Evolutionary conservation across 2,329 filamentous ascomycete genomes (phyloP), one percentile per base, ranked within the genome.

Genomic region (Trichoderma koningii): DNA sequence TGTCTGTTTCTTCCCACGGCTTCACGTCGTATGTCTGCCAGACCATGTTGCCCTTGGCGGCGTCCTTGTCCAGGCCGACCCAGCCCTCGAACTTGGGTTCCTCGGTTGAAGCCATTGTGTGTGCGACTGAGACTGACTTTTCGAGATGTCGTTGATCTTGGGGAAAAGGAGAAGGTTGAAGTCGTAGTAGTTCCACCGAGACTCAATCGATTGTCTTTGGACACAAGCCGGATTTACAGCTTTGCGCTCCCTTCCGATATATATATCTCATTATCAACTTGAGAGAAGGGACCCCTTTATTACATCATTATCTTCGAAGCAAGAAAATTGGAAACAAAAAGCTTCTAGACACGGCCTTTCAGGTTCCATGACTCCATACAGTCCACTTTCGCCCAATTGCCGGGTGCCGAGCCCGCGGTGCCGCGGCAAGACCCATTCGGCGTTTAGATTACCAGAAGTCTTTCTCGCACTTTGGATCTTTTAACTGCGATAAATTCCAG

Each of bases 1-100:
- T 63, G 41, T 63, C 59, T 45, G 59, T 63, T 7, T 63, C 59
- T n/a, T 63, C 59, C 59, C 59, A 63, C 1, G 59, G 59, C 59
- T 63, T 63, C 1, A 42, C 47, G 5, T 63, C 59, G 7, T 55
- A 63, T 2, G 17, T 19, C n/a, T 63, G 38, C 59, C 59, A 63
- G 50, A 63, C 59, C 59, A 63, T 63, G 17, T 52, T 63, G 50
- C 59, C 59, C 26, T 63, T 23, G 26, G 19, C 59, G 7, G 59
- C 19, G 1, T 28, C 19, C 28, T 55, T 55, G 26, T 63, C 59
- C 6, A 55, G 28, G 2, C 48, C 59, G 19, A 63, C 59, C 59
- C 59, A 63, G 34, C 59, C 59, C 28, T 55, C 59, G 26, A 63
- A 63, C 50, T 63, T 63, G 26, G 28, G 30, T 26, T 63, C 59